Base-by-base conservation (phyloP, 2,329 filamentous ascomycete species). In the Teratosphaeria nubilosa region DNA sequence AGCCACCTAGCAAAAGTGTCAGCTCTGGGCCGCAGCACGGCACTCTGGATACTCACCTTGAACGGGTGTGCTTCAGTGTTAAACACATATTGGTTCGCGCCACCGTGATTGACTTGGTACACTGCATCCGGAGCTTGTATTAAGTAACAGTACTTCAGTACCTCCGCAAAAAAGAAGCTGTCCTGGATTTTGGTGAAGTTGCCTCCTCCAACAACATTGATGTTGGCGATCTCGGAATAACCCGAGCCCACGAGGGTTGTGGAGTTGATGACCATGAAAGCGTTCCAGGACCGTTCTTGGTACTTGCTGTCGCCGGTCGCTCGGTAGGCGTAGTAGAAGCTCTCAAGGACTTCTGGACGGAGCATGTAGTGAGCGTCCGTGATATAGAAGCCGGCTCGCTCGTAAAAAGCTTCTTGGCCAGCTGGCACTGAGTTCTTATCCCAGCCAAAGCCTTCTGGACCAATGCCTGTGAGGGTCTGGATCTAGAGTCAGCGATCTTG, bases 91-190 rank as follows among this genome's bases (percentile, higher is more conserved):
- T 56, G 22, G 25, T 56, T 51, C 9, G 25, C 34, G 34, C 37
- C 34, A 20, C 22, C 45, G 54, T 30, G n/a, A 37, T 56, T 56
- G 25, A 56, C 45, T 20, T 56, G 54, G 30, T 41, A 50, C 22
- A 53, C 22, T 30, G 31, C 25, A 20, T 53, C 51, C 51, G 51
- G 51, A 30, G 51, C 25, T 7, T 30, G 31, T 13, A 20, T 53
- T 1, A 53, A 11, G 22, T 53, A 53, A 14, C 16, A 25, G 53
- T 95, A 95, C 78, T 95, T 95, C 72, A 95, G 70, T 62, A 91
- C 87, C 76, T 95, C 90, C 0, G 90, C 90, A 71, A 95, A 90
- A 77, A 88, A 86, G 75, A 94, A 95, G 66, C 87, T 91, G 75
- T 95, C 89, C 78, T 92, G 87, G 70, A 86, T 86, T 70, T 95